Base-by-base conservation (phyloP, 495 filamentous ascomycete species). In the Tuber melanosporum region DNA sequence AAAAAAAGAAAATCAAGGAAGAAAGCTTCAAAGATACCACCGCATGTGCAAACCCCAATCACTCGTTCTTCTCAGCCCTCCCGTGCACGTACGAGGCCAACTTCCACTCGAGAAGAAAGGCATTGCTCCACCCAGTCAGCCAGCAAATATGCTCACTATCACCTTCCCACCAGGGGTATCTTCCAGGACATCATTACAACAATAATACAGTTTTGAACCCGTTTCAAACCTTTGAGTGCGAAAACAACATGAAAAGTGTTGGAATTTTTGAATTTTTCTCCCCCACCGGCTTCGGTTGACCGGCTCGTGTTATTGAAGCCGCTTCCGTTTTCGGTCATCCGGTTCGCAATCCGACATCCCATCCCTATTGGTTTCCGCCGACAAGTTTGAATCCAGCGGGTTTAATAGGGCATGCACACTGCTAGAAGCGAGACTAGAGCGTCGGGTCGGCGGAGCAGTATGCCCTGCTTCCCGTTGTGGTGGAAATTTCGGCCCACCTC, bases 351-450 rank as follows among this genome's bases (percentile, higher is more conserved):
- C 92, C 3, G 74, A 79, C 70, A 82, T 79, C 15, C 77, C 81
- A 43, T 90, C 90, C 78, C 91, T 83, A 83, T 92, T 91, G 14
- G 76, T 71, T 72, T 82, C 80, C 5, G 73, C 74, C 46, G 78
- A 79, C 72, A 88, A 88, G 2, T 92, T 92, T 66, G 57, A 66
- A 78, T 93, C 91, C n/a, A 91, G 90, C 14, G 92, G 95, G 81
- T 99, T 99, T 3, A 99, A 86, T 47, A 93, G 83, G 15, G 89
- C 90, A 85, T 93, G 91, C 26, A 93, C 91, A 79, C 92, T 92
- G 78, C 89, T 91, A 20, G 82, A 77, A 12, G 91, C 91, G 90
- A 93, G 91, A 81, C 91, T 93, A 20, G 88, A 90, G 45, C 91
- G 88, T 72, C 91, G 86, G 36, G 91, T 93, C 52, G 91, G 90